Evolutionary conservation across 306 rosid genomes (phyloP), one percentile per base, ranked within the genome.

Genomic region (Rubus idaeus): DNA sequence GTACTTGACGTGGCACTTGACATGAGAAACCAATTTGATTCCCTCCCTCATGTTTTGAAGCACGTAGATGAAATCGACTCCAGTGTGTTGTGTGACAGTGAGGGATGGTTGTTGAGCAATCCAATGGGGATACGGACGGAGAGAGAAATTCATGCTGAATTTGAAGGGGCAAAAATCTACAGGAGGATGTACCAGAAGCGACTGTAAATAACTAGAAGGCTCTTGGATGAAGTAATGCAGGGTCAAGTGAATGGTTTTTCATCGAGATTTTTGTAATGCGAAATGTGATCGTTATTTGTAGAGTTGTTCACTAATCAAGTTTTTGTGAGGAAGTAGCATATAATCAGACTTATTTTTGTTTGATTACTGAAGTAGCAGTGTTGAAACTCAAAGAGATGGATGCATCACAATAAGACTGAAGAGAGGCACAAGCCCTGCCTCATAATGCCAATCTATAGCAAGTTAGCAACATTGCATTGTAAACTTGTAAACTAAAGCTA

Each of bases 91-190:
- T 90, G 96, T 51, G 95, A 89, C 63, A 9, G 61, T 8, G 89
- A 94, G 75, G 97, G 98, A 76, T 94, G 97, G 98, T 64, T 94
- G 83, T 78, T 90, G 86, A 84, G 79, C 70, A 92, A 89, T 75
- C 98, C 95, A 49, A 80, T 90, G 96, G 95, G 91, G 50, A 90
- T 83, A 81, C 85, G 98, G 83, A 90, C 98, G 0, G 97, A 92
- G 77, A 89, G 98, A 89, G 98, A 94, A 87, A 78, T 94, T 67
- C 98, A 92, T 79, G 97, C 98, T 16, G 96, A 94, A 81, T 58
- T 78, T 7, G 97, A 90, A 88, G 95, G 96, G 39, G 81, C 88
- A 2, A 90, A 82, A 83, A 83, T 94, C 5, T 94, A 84, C 73
- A 77, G 97, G 83, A 89, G 96, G 74, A 55, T 94, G 84, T 94